Percentiles rank a stretch among this genome's conserved stretches.
These are phyloP conservation scores for Lachnellula occidentalis DNA, from an alignment of 2,329 filamentous ascomycete genomes.

Conservation along the genomic window DNA sequence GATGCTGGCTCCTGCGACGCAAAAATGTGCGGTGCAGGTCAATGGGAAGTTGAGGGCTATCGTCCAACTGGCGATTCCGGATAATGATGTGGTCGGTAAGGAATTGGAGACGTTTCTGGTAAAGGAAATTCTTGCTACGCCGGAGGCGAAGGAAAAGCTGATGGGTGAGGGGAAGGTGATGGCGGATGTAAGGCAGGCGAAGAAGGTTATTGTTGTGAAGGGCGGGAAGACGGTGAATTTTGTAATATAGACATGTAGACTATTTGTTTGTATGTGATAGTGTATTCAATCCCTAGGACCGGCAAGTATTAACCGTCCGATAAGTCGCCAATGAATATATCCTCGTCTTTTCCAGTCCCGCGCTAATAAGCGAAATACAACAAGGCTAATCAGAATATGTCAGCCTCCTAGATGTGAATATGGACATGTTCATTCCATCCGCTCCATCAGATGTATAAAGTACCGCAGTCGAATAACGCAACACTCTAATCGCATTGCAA, in stretches of 20 bases:
- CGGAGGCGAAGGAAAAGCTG: constrained; percentile 49
- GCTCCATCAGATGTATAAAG: too few relatives aligned
- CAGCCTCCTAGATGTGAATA: too few relatives aligned
- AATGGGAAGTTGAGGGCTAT: constrained; percentile 73
- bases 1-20: constrained; percentile 44
- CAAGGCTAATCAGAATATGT: too few relatives aligned
- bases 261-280: too few relatives aligned
- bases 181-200: constrained; percentile 45
- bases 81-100: constrained; percentile 37
- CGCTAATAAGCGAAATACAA: too few relatives aligned
- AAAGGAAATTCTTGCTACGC: constrained; percentile 52
- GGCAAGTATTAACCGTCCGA: too few relatives aligned
- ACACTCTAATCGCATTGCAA: too few relatives aligned
- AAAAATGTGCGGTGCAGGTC: constrained; percentile 64
- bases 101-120: constrained; percentile 56
- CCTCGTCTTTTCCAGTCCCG: too few relatives aligned
- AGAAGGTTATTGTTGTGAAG: constrained; percentile 60
- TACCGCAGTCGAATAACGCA: too few relatives aligned
- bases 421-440: too few relatives aligned
- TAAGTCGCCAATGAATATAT: too few relatives aligned
- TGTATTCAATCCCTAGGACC: too few relatives aligned
- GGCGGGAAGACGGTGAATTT: constrained; percentile 70
- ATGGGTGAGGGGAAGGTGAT: constrained; percentile 37
- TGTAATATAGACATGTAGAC: constrained; percentile 44
- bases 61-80: constrained; percentile 54